Percentiles rank a stretch among this genome's conserved stretches.
Conservation (phyloP, 164 flowering plant species). For the Kalanchoe fedtschenkoi region DNA sequence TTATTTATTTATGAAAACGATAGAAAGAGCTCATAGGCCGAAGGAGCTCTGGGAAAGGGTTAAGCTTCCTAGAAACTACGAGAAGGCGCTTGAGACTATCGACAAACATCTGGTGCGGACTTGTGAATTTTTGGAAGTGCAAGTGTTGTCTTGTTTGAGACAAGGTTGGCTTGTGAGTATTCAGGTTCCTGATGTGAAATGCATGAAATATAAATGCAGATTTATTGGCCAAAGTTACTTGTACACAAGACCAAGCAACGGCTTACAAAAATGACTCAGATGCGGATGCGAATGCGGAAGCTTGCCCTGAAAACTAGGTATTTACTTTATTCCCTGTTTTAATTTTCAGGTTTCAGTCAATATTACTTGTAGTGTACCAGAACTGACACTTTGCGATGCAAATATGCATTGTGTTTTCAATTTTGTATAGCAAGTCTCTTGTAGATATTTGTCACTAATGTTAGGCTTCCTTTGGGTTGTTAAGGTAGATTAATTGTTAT, state of each 20-base stretch:
- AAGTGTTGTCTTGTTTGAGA: no score
- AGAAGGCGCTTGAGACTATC: constrained; percentile 71
- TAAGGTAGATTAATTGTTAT: no score
- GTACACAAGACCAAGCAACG: constrained; percentile 80
- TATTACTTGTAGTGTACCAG: neutral
- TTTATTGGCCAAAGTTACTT: constrained; percentile 85
- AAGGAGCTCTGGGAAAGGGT: constrained; percentile 87
- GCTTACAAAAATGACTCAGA: constrained; percentile 88
- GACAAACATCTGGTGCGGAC: constrained; percentile 70
- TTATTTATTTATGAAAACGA: constrained; percentile 86
- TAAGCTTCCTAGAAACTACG: constrained; percentile 74
- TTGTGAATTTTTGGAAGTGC: neutral
- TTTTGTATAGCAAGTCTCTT: no score
- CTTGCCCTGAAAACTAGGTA: constrained; percentile 91
- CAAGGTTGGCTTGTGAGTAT: no score
- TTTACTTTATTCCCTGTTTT: no score
- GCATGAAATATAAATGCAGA: constrained; percentile 26
- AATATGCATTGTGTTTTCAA: no score
- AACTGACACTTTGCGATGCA: neutral
- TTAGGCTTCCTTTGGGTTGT: no score
- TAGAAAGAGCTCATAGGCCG: constrained; percentile 89
- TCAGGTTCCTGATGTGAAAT: neutral
- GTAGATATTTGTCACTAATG: no score
- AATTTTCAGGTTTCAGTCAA: no score
- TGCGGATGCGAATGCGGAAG: constrained; percentile 90